phyloP scores from a whole-genome alignment of 164 flowering plant species.

The Macadamia integrifolia region DNA sequence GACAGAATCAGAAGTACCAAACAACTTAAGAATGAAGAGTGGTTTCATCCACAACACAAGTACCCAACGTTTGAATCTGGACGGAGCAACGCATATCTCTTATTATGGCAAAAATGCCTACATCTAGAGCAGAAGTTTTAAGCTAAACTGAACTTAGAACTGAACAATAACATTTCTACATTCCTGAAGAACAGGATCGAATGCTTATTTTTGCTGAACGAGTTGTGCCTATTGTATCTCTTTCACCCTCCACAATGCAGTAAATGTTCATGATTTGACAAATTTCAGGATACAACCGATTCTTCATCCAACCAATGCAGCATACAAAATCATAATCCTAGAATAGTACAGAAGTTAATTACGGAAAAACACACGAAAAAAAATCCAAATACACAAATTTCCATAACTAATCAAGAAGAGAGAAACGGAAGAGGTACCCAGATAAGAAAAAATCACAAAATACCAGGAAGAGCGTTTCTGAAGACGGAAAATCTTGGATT shows the following conservation, averaged over 20 bases:
- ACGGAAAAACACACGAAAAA: background rate
- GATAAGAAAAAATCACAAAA: background rate
- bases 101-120: background rate
- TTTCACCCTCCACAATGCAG: too few relatives aligned
- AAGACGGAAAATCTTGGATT: slow-evolving; percentile 8
- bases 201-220: background rate
- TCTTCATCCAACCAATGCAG: background rate
- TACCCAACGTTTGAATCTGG: background rate
- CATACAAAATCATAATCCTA: background rate
- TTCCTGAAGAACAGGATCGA: background rate
- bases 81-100: background rate
- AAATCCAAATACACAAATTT: background rate
- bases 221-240: background rate
- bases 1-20: background rate
- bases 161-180: background rate
- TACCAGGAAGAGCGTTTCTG: slow-evolving; percentile 20
- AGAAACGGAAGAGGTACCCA: background rate
- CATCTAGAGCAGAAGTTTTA: background rate
- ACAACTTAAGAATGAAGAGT: background rate
- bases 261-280: background rate
- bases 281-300: background rate
- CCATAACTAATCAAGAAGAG: background rate
- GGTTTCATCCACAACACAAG: background rate
- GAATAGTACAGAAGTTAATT: background rate
- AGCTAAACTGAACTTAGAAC: background rate